Percentiles rank a stretch among this genome's conserved stretches.
Conservation (phyloP, 2,329 filamentous ascomycete species). For the Fusarium dimerum region DNA sequence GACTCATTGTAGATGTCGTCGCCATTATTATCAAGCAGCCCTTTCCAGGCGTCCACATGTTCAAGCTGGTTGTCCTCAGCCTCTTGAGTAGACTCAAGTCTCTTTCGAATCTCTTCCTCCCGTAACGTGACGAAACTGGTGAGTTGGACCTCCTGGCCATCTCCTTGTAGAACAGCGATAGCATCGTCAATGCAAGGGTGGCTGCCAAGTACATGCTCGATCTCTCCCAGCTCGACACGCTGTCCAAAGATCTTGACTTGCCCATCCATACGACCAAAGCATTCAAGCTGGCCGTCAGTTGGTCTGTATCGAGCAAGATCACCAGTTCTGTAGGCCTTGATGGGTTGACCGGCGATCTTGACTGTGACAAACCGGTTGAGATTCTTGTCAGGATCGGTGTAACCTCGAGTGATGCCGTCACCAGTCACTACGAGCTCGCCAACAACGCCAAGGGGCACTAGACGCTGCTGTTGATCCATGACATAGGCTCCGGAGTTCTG, state of each 20-base stretch:
- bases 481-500: slow-evolving; percentile 24
- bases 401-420: slow-evolving; percentile 15
- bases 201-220: not conserved
- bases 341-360: not conserved
- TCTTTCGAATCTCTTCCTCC: not conserved
- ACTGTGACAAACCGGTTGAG: slow-evolving; percentile 15
- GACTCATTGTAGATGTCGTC: slow-evolving; percentile 6
- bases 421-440: slow-evolving; percentile 30
- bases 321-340: slow-evolving; percentile 22
- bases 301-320: slow-evolving; percentile 19
- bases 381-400: slow-evolving; percentile 12
- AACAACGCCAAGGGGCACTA: slow-evolving; percentile 22
- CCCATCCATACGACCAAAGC: slow-evolving; percentile 24
- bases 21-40: not conserved
- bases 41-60: too few relatives aligned
- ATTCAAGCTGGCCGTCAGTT: slow-evolving; percentile 21
- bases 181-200: not conserved
- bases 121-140: not conserved
- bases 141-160: not conserved
- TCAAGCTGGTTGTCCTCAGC: too few relatives aligned
- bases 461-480: slow-evolving; percentile 15
- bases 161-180: slow-evolving; percentile 2
- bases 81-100: not conserved
- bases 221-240: slow-evolving; percentile 22
- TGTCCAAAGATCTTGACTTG: slow-evolving; percentile 30